phyloP scores from a whole-genome alignment of 1,284 basidiomycete genomes.

The Trichosporon coremiiforme region DNA sequence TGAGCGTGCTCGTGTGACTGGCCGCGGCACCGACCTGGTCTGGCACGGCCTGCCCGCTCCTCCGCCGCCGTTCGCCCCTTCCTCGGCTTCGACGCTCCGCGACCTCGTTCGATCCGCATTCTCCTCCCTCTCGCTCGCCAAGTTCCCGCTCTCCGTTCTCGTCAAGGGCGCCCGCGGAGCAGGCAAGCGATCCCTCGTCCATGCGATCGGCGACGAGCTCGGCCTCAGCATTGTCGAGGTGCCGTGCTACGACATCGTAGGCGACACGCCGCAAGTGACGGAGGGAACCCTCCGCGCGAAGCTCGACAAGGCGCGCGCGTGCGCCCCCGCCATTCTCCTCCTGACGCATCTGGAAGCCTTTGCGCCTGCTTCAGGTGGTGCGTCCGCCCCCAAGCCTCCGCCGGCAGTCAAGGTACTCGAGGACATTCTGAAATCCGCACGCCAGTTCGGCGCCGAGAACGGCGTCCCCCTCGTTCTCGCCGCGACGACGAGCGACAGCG shows the following conservation, averaged over 20 bases:
- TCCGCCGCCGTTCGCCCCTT: conserved; percentile 37
- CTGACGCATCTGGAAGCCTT: conserved; percentile 84
- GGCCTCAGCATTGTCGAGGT: conserved; percentile 77
- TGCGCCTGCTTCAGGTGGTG: conserved; percentile 68
- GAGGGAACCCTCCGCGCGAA: conserved; percentile 74
- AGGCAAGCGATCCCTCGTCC: conserved; percentile 59
- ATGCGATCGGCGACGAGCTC: conserved; percentile 40
- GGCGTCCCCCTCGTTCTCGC: conserved; percentile 70
- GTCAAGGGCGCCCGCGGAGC: conserved; percentile 60
- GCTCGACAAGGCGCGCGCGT: conserved; percentile 76
- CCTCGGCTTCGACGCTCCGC: conserved; percentile 36
- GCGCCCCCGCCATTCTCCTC: conserved; percentile 82
- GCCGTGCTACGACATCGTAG: conserved; percentile 79
- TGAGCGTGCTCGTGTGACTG: conserved; percentile 41
- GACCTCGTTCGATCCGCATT: conserved; percentile 43
- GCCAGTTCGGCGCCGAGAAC: conserved; percentile 27
- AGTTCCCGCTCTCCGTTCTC: conserved; percentile 54
- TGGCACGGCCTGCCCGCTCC: conserved; percentile 37
- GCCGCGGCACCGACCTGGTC: conserved; percentile 34
- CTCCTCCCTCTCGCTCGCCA: conserved; percentile 33
- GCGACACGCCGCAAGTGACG: conserved; percentile 77
- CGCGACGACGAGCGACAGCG: conserved; percentile 72
- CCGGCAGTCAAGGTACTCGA: conserved; percentile 46
- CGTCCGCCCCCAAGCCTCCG: conserved; percentile 50
- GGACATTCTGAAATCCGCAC: conserved; percentile 33